Evolutionary conservation across 257 asterid species (phyloP).

Genomic region (Capsicum rhomboideum): DNA sequence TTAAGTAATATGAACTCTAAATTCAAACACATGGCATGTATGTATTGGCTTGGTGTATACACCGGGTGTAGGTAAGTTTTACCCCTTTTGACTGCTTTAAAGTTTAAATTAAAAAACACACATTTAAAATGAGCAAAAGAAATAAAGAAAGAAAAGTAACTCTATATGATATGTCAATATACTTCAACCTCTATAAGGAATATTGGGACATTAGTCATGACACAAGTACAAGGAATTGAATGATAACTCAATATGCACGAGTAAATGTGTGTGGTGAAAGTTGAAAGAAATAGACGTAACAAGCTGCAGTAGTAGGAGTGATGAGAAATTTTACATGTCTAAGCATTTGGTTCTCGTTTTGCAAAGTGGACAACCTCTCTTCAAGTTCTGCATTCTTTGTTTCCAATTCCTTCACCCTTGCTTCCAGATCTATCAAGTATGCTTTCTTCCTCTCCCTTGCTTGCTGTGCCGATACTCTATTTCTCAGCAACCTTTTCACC

Average conservation of each 20-base stretch:
- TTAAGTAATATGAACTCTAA: no score
- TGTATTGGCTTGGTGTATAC: no score
- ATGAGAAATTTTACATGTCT: slow-evolving; percentile 55
- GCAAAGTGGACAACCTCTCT: slow-evolving; percentile 84
- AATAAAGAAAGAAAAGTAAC: not conserved
- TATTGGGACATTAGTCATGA: not conserved
- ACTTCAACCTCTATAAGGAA: not conserved
- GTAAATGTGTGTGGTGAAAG: not conserved
- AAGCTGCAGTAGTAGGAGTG: not conserved
- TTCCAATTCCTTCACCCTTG: slow-evolving; percentile 77
- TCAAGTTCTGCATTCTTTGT: slow-evolving; percentile 94
- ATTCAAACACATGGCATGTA: no score
- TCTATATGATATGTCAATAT: not conserved
- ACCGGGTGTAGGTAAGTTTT: no score
- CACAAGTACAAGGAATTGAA: not conserved
- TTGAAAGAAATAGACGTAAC: no score
- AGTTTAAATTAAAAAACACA: not conserved
- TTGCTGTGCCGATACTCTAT: slow-evolving; percentile 98
- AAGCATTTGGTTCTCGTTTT: slow-evolving; percentile 97
- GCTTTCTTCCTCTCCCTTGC: slow-evolving; percentile 99
- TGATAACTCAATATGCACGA: not conserved
- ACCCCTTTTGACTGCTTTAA: no score
- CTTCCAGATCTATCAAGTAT: slow-evolving; percentile 82
- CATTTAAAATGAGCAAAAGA: not conserved
- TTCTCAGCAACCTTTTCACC: slow-evolving; percentile 76